These are phyloP conservation scores for Choricystis sp. DNA, from an alignment of 139 green algal species.

Conservation along the genomic window DNA sequence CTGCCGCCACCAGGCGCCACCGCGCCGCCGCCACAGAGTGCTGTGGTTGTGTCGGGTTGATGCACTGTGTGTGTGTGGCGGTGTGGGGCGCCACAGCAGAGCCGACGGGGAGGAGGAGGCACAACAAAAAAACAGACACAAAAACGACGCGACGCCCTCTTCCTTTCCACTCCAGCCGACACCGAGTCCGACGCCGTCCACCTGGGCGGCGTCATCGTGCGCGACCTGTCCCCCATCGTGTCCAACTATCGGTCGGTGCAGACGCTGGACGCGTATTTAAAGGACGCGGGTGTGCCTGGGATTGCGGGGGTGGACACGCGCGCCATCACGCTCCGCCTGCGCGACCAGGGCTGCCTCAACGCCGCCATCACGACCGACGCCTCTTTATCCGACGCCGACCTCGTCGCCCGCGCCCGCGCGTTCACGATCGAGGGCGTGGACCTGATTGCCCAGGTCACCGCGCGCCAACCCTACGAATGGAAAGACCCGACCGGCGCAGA, in stretches of 20 bases:
- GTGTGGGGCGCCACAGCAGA: too few species aligned
- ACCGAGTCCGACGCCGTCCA: constrained; percentile 70
- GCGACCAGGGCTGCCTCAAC: constrained; percentile 78
- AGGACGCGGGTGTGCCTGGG: constrained; percentile 42
- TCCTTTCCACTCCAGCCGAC: constrained; percentile 78
- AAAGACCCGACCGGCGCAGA: constrained; percentile 66
- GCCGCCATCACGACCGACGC: constrained; percentile 62
- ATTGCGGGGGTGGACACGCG: constrained; percentile 88
- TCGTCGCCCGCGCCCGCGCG: constrained; percentile 59
- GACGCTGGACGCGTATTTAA: constrained; percentile 69
- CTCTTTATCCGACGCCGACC: constrained; percentile 55
- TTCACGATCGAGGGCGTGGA: constrained; percentile 91
- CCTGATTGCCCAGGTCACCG: constrained; percentile 55
- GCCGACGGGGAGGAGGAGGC: too few species aligned
- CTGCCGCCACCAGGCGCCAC: too few species aligned
- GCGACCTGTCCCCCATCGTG: constrained; percentile 62
- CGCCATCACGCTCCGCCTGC: constrained; percentile 70
- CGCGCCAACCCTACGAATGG: constrained; percentile 85
- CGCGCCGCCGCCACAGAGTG: too few species aligned
- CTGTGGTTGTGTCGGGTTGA: too few species aligned
- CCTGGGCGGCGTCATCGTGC: constrained; percentile 71
- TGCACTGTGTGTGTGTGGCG: too few species aligned
- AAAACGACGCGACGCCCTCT: too few species aligned
- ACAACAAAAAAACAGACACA: too few species aligned
- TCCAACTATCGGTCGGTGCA: constrained; percentile 90